Base-by-base conservation (phyloP, 2,329 filamentous ascomycete species). In the Botrytis sinoallii region DNA sequence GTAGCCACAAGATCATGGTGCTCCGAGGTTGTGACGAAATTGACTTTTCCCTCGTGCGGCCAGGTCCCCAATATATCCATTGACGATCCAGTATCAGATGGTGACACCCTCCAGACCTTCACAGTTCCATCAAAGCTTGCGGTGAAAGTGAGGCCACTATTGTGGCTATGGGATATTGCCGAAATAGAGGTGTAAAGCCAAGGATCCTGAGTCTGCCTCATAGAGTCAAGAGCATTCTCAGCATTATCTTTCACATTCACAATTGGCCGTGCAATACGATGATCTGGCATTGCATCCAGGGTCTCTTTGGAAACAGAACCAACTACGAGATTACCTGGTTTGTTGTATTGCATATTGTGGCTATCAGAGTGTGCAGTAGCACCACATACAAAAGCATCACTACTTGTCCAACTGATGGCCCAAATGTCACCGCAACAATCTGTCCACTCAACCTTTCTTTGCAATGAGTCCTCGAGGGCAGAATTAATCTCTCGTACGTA, bases 311-410 rank as follows among this genome's bases (percentile, higher is more conserved):
- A 77, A 0, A 84, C 82, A 0, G 87, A 89, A 10, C 87, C 89
- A 1, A 91, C 80, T 1, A 89, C 81, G 16, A 91, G 80, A 77
- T 91, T 91, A 0, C 89, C 89, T 0, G 87, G 86, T 76, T 88
- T 90, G 77, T 91, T 91, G 78, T 91, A 91, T 75, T 91, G 89
- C 77, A 90, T 88, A 73, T 91, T 91, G 60, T 89, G 87, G 0
- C 84, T 82, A 76, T 91, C 89, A 0, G 88, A 90, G 80, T 91
- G 89, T 0, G 87, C 86, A 0, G 88, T 89, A 0, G 89, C 88
- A 48, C 89, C 89, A 75, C 88, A 90, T n/a, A 91, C 78, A 70
- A 91, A 88, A 10, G 77, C 72, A n/a, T 84, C 79, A 32, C 86
- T 78, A 0, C 86, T 87, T 0, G 88, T 82, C 89, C 89, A 91